Base-by-base conservation (phyloP, 2,329 filamentous ascomycete species). In the Fusarium globosum region DNA sequence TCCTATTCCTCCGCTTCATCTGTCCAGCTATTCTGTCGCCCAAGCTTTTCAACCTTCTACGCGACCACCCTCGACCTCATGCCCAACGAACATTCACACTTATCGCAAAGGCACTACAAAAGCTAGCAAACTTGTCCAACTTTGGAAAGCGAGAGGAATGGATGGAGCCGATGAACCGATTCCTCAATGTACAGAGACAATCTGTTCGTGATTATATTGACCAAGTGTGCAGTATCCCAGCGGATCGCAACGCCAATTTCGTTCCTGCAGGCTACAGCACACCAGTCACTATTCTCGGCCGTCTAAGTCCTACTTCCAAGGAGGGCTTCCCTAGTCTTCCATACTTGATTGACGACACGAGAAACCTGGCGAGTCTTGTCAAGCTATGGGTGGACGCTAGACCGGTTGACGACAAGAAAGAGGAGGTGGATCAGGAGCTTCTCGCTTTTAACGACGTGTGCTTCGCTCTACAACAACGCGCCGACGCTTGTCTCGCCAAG, bases 81-180 rank as follows among this genome's bases (percentile, higher is more conserved):
- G 94, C 95, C 16, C 94, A 97, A 80, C 91, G 96, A 46, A 97
- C 95, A 0, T 87, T 98, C 60, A 98, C 96, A 0, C 88, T 98
- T 56, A 95, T 98, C 68, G 94, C 96, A 30, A 98, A 98, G 82
- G 94, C 93, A 3, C 85, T 98, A 14, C 95, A 98, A 82, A 95
- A 94, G 21, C 87, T 98, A 66, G 94, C 95, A 23, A 98, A 98
- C 80, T 88, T 98, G 83, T 94, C 94, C 4, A 94, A 91, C 1
- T 98, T 98, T 79, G 96, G 96, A 45, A 95, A 93, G 79, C 97
- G 97, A 80, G 96, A 98, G 82, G 91, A 93, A n/a, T 98, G 95
- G 94, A 98, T 98, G 95, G 95, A 97, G 83, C 95, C 95, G 0
- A 98, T 98, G 96, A 98, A 98, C 79, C 89, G 89, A 48, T 98